Percentiles rank a stretch among this genome's conserved stretches.
phyloP scores from a whole-genome alignment of 2,329 filamentous ascomycete species.

The Penicillium sp. region DNA sequence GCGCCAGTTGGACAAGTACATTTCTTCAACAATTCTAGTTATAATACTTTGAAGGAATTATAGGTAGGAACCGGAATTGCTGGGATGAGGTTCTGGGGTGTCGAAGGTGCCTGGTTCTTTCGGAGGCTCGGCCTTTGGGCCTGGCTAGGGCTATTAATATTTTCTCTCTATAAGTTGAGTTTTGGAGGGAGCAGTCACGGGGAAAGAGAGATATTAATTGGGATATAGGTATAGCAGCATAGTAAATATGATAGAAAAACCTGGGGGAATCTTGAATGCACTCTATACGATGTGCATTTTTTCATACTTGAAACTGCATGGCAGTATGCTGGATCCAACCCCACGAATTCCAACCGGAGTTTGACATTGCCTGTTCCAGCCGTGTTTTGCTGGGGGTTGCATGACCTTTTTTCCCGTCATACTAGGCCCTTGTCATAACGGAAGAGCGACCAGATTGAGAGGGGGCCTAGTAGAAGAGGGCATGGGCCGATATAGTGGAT shows the following conservation, averaged over 20 bases:
- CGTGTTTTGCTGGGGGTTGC: neutral
- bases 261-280: slow-evolving; percentile 1
- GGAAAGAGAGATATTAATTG: neutral
- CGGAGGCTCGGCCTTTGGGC: neutral
- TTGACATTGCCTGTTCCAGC: slow-evolving; percentile 1
- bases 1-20: slow-evolving; percentile 4
- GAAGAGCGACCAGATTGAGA: neutral
- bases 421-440: neutral
- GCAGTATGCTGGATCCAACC: neutral
- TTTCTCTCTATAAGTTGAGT: neutral
- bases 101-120: neutral
- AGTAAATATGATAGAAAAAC: neutral
- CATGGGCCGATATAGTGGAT: slow-evolving; percentile 8
- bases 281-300: slow-evolving; percentile 4
- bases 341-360: slow-evolving; percentile 1
- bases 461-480: neutral
- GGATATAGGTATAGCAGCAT: neutral
- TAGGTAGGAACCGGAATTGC: neutral
- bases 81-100: neutral
- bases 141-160: slow-evolving; percentile 4
- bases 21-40: neutral
- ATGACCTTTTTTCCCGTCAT: slow-evolving; percentile 3
- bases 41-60: neutral
- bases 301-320: neutral
- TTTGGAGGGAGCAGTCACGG: neutral